Evolutionary conservation across 2,329 filamentous ascomycete species (phyloP), one percentile per base, ranked within the genome.

Genomic region (Dactylellina cionopaga): DNA sequence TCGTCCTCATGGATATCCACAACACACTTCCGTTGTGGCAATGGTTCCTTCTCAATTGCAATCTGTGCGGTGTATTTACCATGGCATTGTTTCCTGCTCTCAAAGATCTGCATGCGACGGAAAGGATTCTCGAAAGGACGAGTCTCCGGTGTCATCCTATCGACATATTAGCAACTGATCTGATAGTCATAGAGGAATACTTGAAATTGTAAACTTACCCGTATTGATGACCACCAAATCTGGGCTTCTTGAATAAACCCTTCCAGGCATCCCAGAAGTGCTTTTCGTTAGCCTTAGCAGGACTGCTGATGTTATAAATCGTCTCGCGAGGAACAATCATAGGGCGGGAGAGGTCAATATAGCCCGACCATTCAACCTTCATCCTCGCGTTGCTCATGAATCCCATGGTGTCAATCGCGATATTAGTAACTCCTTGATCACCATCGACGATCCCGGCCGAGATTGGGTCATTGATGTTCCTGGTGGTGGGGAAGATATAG

Each of bases 221-320:
- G 11, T 62, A 70, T 54, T 70, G 65, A 13, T 63, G 65, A 5
- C 65, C 65, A 5, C 65, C 65, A 19, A 55, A 70, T 9, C 27
- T 9, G 41, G 55, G 47, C 15, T 56, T 62, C 39, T 63, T 70
- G 33, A 70, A 70, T 1, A 62, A 17, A 11, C 65, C 27, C 31
- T 62, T 70, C 65, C 65, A 70, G 2, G 44, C 3, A 15, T 33
- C 47, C 65, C 65, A 70, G 41, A 70, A 70, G 9, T 41, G 37
- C 5, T 44, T 17, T 17, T 62, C 55, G 43, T 70, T 55, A 1
- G 33, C 56, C 10, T 4, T 55, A 13, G 25, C 55, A 7, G 35
- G 11, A 22, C 46, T 39, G 6, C n/a, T 24, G 39, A 7, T 35
- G 33, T n/a, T 37, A 11, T 51, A 55, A n/a, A 70, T 62, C 1